Conservation (phyloP, 371 early-diverging fungal species). For the Mortierella sp. region DNA sequence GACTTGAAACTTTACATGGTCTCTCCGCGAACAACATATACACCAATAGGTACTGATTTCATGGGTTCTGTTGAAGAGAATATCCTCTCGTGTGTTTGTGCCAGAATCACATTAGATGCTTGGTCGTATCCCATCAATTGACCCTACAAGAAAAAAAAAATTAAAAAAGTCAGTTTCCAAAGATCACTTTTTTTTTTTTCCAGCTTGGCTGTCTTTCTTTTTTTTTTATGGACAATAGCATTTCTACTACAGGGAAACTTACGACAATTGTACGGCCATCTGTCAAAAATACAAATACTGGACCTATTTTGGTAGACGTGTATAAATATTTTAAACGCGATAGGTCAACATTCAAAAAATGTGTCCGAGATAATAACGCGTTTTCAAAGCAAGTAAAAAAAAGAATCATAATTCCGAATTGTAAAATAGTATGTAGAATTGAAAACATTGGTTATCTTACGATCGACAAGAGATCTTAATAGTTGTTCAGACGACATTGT, state of each 20-base stretch:
- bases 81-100: conserved; percentile 51
- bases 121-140: conserved; percentile 51
- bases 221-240: not conserved
- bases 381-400: not conserved
- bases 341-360: not conserved
- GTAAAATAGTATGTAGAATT: not conserved
- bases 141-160: conserved; percentile 20
- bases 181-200: not conserved
- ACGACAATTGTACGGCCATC: conserved; percentile 54
- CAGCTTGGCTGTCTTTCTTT: not conserved
- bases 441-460: conserved; percentile 17
- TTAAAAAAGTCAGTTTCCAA: conserved; percentile 10
- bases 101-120: conserved; percentile 45
- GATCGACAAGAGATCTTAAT: conserved; percentile 36
- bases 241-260: conserved; percentile 8
- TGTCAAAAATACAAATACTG: conserved; percentile 50
- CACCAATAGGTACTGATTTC: conserved; percentile 53
- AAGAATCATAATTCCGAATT: not conserved
- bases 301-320: conserved; percentile 20
- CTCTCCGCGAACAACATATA: conserved; percentile 54
- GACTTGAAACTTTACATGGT: conserved; percentile 52
- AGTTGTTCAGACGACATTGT: conserved; percentile 35
- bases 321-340: not conserved
- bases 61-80: conserved; percentile 47
- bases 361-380: not conserved